Evolutionary conservation across 139 green algal genomes (phyloP).

Genomic region (Eudorina sp.): DNA sequence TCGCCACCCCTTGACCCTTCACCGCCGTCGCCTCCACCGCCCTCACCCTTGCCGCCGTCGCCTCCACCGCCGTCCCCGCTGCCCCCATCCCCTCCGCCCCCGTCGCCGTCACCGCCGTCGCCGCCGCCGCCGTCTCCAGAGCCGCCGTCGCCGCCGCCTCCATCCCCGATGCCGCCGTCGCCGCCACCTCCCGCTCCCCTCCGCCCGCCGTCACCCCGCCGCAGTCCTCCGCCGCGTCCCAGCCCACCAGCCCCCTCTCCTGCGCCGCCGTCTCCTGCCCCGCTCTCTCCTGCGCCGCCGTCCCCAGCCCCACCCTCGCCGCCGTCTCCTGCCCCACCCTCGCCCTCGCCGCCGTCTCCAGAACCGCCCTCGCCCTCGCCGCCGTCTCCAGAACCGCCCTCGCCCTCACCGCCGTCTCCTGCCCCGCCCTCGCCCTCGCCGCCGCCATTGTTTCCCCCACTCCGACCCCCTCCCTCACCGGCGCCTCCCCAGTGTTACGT

Average conservation of each 20-base stretch:
- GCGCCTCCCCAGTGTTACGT: background rate
- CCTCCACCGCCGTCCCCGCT: background rate
- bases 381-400: background rate
- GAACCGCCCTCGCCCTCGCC: background rate
- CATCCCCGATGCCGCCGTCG: background rate
- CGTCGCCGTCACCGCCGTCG: background rate
- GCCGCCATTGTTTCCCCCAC: background rate
- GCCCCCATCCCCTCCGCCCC: background rate
- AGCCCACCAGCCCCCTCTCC: no score
- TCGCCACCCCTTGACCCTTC: background rate
- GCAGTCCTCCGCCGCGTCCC: background rate
- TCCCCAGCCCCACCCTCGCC: background rate
- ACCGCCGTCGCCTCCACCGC: background rate
- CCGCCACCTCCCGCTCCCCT: background rate
- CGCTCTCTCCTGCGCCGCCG: background rate
- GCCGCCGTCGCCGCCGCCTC: background rate
- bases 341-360: background rate
- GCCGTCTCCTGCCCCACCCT: background rate
- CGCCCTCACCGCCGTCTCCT: background rate
- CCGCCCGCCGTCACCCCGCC: background rate
- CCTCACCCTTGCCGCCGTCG: background rate
- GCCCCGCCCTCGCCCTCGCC: background rate
- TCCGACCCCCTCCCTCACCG: background rate
- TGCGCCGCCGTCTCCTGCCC: background rate
- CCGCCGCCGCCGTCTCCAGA: background rate